Base-by-base conservation (phyloP, 208 protist species). In the Acanthamoeba sp. region DNA sequence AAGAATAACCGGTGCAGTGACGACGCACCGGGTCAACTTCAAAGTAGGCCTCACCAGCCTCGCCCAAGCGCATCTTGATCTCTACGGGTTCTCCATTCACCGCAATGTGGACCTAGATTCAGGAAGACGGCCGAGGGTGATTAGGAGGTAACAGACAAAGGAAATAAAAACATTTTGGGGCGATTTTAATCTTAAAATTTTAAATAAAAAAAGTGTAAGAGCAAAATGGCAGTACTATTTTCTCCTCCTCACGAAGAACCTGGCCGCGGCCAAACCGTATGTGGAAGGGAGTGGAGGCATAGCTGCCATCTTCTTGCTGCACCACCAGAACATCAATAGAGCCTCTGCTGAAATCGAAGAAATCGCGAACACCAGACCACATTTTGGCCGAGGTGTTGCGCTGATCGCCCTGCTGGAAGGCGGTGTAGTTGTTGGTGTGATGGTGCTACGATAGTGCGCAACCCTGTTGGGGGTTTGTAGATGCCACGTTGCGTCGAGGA, bases 311-410 rank as follows among this genome's bases (percentile, higher is more conserved):
- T 14, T 96, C 95, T 93, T 99, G 99, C 32, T 98, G 96, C 7
- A 99, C 97, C 1, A 99, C 98, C 64, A 99, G 98, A 29, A 99
- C 98, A 94, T 99, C 99, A 76, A 99, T 99, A 16, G 99, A 98
- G 29, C 98, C 97, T 94, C 98, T 98, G 20, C 57, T 91, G 40
- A 91, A 91, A 36, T 91, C 84, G 32, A 91, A 91, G 24, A 91
- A 91, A 48, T 69, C 84, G 36, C 84, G 48, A 20, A 91, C 84
- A 29, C 55, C 55, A 16, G 84, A 91, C 84, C 84, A 91, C 84
- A 91, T 91, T 10, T 27, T 32, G 32, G 29, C 6, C 32, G 24
- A 12, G 32, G 24, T n/a, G 64, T 55, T 55, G 50, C 24, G 12
- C 10, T 20, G 50, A 14, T 55, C 50, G 18, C 7, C 50, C 1